Base-by-base conservation (phyloP, 2,329 filamentous ascomycete species). In the Cylindrodendrum hubeiense region DNA sequence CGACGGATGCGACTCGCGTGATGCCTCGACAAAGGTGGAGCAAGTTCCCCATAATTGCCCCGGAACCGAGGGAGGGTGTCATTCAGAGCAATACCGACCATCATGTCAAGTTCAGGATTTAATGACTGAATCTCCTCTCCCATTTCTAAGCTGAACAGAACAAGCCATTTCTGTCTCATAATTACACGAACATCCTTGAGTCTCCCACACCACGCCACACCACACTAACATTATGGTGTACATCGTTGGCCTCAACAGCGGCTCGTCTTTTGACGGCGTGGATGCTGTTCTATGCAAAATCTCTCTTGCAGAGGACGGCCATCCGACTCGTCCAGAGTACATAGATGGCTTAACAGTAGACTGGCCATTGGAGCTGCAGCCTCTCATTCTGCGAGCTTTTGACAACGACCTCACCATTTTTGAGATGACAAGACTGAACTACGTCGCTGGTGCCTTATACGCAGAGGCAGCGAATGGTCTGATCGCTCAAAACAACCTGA, bases 181-280 rank as follows among this genome's bases (percentile, higher is more conserved):
- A n/a, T 39, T 39, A 19, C 37, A 3, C 10, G 33, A 3, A 39
- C 37, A 39, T 39, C 26, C 13, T 13, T 3, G 15, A n/a, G 15
- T 39, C 37, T 39, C 7, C 37, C n/a, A 17, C 37, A 39, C 5
- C 15, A 39, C 37, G 17, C 15, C 17, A n/a, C 37, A 39, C 5
- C 17, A 39, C 15, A 17, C 33, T 43, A 28, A 6, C 41, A 55
- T 17, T 2, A 62, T 62, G 59, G 30, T 49, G 3, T 76, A 76
- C 63, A 74, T 76, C n/a, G 43, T 77, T 34, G 75, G 74, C 19
- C 66, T 76, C 15, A 76, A 77, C 66, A 77, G 75, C 50, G 75
- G 73, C 51, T 74, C 70, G 19, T 75, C 74, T 3, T 77, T 77
- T 60, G 74, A 76, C 50, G 75, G 74, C 5, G 73, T 77, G 5